phyloP scores from a whole-genome alignment of 1,139 yeast genomes.

The Suhomyces chickasaworum region DNA sequence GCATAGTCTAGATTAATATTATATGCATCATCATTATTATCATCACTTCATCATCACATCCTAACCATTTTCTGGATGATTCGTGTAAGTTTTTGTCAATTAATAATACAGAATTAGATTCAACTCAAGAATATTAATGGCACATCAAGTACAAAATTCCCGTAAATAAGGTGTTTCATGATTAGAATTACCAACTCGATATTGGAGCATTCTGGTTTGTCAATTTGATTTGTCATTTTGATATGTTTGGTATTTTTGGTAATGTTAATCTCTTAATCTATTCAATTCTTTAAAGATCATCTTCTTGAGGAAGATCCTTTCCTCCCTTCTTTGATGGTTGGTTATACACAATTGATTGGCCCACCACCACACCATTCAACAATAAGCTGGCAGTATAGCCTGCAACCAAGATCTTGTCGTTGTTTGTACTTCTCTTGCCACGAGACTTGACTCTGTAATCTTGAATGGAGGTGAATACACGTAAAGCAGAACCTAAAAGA shows the following conservation, averaged over 20 bases:
- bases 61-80: no score
- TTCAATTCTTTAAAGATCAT: neutral
- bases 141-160: no score
- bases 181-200: no score
- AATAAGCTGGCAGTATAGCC: constrained; percentile 26
- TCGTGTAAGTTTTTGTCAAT: no score
- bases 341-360: constrained; percentile 22
- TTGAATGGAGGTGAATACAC: constrained; percentile 59
- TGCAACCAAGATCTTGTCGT: constrained; percentile 27
- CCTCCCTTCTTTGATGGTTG: neutral
- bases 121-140: no score
- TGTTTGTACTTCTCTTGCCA: constrained; percentile 8
- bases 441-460: constrained; percentile 17
- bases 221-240: no score
- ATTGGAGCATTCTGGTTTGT: no score
- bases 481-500: constrained; percentile 53
- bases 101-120: no score
- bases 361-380: constrained; percentile 27
- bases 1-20: neutral
- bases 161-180: no score
- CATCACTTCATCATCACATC: no score
- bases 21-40: neutral
- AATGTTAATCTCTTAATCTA: neutral
- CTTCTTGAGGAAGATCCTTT: neutral
- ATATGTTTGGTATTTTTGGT: no score